phyloP scores from a whole-genome alignment of 1,284 basidiomycete species.

The Tylopilus orsonianus region DNA sequence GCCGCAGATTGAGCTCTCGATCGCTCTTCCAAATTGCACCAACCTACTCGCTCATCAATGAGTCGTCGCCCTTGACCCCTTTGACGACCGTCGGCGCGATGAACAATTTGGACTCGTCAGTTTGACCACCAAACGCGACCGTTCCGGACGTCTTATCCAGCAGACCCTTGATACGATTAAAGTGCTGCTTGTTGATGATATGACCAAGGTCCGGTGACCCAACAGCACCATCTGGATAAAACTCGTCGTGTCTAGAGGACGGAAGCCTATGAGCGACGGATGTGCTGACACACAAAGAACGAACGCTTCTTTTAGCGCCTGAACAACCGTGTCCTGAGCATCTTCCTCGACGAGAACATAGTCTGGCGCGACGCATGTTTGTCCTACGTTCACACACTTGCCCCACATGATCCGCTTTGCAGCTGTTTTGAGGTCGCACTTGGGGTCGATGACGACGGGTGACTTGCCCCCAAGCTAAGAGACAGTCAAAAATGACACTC shows the following conservation, averaged over 20 bases:
- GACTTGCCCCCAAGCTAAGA: slow-evolving; percentile 60
- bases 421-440: slow-evolving; percentile 43
- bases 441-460: slow-evolving; percentile 55
- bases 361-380: slow-evolving; percentile 66
- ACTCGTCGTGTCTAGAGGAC: slow-evolving; percentile 2
- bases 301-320: slow-evolving; percentile 44
- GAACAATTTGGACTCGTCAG: slow-evolving; percentile 9
- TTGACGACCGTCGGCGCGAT: slow-evolving; percentile 28
- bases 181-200: slow-evolving; percentile 26
- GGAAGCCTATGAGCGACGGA: no score
- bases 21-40: background rate
- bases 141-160: background rate
- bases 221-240: slow-evolving; percentile 34
- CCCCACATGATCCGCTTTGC: slow-evolving; percentile 55
- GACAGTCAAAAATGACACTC: no score
- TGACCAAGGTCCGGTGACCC: slow-evolving; percentile 14
- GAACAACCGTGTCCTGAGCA: slow-evolving; percentile 50
- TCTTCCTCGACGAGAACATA: slow-evolving; percentile 53
- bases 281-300: background rate
- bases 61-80: slow-evolving; percentile 21
- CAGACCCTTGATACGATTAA: slow-evolving; percentile 46
- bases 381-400: slow-evolving; percentile 53
- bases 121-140: background rate
- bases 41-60: slow-evolving; percentile 31
- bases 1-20: background rate